Percentiles rank a stretch among this genome's conserved stretches.
Conservation (phyloP, 495 filamentous ascomycete genomes). For the Jackrogersella minutella region DNA sequence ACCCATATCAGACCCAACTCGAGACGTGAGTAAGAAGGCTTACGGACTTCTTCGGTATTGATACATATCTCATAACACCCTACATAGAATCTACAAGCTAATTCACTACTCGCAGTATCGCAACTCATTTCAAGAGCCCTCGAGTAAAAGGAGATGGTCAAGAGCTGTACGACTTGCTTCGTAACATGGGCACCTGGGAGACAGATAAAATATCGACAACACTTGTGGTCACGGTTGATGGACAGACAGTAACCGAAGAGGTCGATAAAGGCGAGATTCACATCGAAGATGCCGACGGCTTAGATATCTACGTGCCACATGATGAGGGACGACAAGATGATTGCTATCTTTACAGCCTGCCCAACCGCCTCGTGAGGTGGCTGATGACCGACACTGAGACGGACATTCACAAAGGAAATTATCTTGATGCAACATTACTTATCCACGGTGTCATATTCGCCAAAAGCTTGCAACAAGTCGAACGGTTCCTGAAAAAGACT, state of each 20-base stretch:
- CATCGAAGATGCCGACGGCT: slow-evolving; percentile 41
- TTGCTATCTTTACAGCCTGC: slow-evolving; percentile 47
- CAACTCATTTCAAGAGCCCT: slow-evolving; percentile 49
- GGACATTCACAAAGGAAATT: slow-evolving; percentile 15
- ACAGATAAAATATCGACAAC: slow-evolving; percentile 45
- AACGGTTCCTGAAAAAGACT: slow-evolving; percentile 23
- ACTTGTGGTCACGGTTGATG: slow-evolving; percentile 40
- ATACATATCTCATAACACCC: neutral
- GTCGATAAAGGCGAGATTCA: slow-evolving; percentile 41
- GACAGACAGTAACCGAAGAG: slow-evolving; percentile 31
- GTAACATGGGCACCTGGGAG: slow-evolving; percentile 35
- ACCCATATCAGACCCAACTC: slow-evolving; percentile 34
- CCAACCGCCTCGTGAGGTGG: slow-evolving; percentile 44
- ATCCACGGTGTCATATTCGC: slow-evolving; percentile 14
- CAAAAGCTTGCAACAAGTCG: slow-evolving; percentile 19
- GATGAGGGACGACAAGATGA: slow-evolving; percentile 44
- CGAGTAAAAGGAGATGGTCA: slow-evolving; percentile 24
- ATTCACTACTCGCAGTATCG: slow-evolving; percentile 35
- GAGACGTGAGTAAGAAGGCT: slow-evolving; percentile 46
- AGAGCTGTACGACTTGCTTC: slow-evolving; percentile 44
- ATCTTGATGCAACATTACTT: neutral
- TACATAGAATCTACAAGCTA: neutral
- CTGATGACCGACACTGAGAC: slow-evolving; percentile 47
- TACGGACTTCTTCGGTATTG: slow-evolving; percentile 51
- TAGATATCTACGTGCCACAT: slow-evolving; percentile 51